Evolutionary conservation across 2,329 filamentous ascomycete genomes (phyloP).

Genomic region (Sphaerulina vaccinii): DNA sequence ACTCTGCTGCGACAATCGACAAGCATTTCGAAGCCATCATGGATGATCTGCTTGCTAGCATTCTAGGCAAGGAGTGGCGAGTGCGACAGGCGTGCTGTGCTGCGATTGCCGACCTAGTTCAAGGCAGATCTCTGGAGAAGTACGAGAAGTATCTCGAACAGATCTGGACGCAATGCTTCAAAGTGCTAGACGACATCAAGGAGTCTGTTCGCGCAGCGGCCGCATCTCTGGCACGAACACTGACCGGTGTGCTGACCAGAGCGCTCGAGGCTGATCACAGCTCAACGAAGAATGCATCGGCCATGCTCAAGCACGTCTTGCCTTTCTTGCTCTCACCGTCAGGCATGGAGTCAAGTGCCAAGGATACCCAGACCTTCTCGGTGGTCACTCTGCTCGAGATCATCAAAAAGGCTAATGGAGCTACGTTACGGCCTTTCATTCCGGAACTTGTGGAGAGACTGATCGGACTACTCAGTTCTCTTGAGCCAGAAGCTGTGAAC

Average conservation of each 20-base stretch:
- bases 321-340: constrained; percentile 88
- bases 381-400: constrained; percentile 79
- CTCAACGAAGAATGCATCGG: constrained; percentile 63
- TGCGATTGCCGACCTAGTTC: constrained; percentile 82
- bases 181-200: constrained; percentile 95
- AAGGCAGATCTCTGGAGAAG: constrained; percentile 64
- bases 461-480: constrained; percentile 76
- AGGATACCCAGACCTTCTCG: constrained; percentile 83
- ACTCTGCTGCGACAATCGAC: constrained; percentile 73
- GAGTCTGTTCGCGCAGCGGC: constrained; percentile 81
- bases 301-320: constrained; percentile 81
- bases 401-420: constrained; percentile 79
- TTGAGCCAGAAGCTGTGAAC: constrained; percentile 87
- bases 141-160: constrained; percentile 83
- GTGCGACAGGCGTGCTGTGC: constrained; percentile 89
- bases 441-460: constrained; percentile 78
- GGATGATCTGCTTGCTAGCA: constrained; percentile 78
- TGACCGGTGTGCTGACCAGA: constrained; percentile 82
- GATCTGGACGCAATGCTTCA: constrained; percentile 83
- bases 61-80: constrained; percentile 89
- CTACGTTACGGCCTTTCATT: constrained; percentile 74
- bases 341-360: constrained; percentile 81
- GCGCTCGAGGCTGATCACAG: constrained; percentile 77
- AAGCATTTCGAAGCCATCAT: constrained; percentile 86
- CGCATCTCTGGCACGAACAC: constrained; percentile 73